A percentile compares a stretch with the other conserved stretches of the same genome.
Evolutionary conservation across 768 basidiomycete genomes (phyloP).

Genomic region (Tricholoma hemisulphureum): DNA sequence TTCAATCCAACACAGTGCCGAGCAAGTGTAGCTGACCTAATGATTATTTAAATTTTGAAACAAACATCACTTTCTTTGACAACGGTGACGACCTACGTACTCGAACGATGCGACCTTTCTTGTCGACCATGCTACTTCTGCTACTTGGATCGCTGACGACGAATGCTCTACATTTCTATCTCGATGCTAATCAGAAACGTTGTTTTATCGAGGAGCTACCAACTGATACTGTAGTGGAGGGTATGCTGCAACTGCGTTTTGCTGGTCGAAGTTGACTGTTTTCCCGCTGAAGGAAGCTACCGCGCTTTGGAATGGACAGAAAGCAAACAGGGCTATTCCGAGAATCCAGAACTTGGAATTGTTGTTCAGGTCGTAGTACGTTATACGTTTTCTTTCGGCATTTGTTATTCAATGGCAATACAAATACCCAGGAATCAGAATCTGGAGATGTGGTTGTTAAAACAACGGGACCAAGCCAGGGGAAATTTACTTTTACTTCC

Average conservation of each 20-base stretch:
- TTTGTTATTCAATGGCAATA: neutral
- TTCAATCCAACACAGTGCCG: too few species aligned
- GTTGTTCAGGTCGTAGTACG: conserved; percentile 87
- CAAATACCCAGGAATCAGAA: conserved; percentile 73
- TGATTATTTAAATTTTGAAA: too few species aligned
- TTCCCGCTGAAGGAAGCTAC: conserved; percentile 77
- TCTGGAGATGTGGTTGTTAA: conserved; percentile 79
- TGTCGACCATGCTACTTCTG: conserved; percentile 33
- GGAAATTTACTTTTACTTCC: conserved; percentile 96
- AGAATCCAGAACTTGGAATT: conserved; percentile 81
- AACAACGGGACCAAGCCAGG: conserved; percentile 86
- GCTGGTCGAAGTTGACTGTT: neutral
- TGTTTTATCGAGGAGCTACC: conserved; percentile 98
- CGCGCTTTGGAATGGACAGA: conserved; percentile 91
- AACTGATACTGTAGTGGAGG: conserved; percentile 92
- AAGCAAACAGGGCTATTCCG: conserved; percentile 57
- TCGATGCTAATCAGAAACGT: conserved; percentile 88
- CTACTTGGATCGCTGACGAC: conserved; percentile 42
- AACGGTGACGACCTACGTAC: too few species aligned
- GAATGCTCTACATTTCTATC: conserved; percentile 92
- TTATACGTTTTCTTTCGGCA: conserved; percentile 46
- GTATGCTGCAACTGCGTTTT: conserved; percentile 38
- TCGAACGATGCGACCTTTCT: conserved; percentile 27
- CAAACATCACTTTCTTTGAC: too few species aligned
- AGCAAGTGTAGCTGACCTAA: too few species aligned